Evolutionary conservation across 192 early-diverging fungal species (phyloP).

Genomic region (Rhizophagus prolifer): DNA sequence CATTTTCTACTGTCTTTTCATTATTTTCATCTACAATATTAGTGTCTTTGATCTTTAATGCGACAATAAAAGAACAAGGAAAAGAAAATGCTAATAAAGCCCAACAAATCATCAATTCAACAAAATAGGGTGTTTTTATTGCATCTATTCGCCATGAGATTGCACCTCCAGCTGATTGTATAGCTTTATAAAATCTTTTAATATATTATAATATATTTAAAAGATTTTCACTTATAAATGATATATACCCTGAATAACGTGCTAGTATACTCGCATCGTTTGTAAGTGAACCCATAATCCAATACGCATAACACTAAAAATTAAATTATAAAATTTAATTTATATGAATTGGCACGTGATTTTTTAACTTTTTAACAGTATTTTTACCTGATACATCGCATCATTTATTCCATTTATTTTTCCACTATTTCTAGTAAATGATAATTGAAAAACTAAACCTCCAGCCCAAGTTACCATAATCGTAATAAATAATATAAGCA

Average conservation of each 20-base stretch:
- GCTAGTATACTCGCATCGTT: slow-evolving; percentile 75
- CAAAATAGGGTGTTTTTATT: slow-evolving; percentile 34
- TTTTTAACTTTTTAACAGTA: neutral
- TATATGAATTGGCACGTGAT: neutral
- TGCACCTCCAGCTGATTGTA: slow-evolving; percentile 78
- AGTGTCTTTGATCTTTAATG: slow-evolving; percentile 35
- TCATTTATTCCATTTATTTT: slow-evolving; percentile 75
- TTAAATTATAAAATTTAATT: neutral
- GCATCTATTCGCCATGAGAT: slow-evolving; percentile 73
- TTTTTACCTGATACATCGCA: slow-evolving; percentile 73
- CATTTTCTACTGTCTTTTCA: too few relatives aligned
- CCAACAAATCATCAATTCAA: slow-evolving; percentile 42
- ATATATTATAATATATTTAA: neutral
- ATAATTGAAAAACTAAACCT: slow-evolving; percentile 58
- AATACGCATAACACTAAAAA: slow-evolving; percentile 58
- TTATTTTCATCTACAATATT: neutral
- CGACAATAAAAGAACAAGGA: slow-evolving; percentile 35
- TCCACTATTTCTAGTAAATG: slow-evolving; percentile 46
- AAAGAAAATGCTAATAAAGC: slow-evolving; percentile 39
- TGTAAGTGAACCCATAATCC: slow-evolving; percentile 82
- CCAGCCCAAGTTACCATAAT: slow-evolving; percentile 69
- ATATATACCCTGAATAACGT: slow-evolving; percentile 58
- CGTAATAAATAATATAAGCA: slow-evolving; percentile 45
- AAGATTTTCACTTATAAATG: too few relatives aligned
- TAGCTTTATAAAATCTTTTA: slow-evolving; percentile 82